Base-by-base conservation (phyloP, 2,329 filamentous ascomycete species). In the Colletotrichum gloeosporioides region DNA sequence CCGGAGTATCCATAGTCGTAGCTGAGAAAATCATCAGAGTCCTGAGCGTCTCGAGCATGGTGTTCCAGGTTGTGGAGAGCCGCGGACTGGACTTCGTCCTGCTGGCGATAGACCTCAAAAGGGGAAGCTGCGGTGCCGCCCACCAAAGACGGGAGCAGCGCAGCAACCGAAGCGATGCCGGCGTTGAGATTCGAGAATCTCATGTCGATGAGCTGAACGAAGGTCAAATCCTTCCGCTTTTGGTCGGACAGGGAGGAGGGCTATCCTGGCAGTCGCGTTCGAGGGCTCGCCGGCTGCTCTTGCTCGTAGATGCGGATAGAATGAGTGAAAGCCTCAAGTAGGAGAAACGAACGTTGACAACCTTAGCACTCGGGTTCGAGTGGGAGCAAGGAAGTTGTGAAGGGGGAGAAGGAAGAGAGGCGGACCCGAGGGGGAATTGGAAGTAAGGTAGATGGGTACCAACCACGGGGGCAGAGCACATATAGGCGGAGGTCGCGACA, bases 161-260 rank as follows among this genome's bases (percentile, higher is more conserved):
- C 39, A 31, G 82, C 73, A 71, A 82, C 83, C 79, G 83, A 85
- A 77, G 83, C 75, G 34, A 86, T 69, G 80, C 82, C 81, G 77
- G 81, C 70, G 77, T 80, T 77, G 69, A 84, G 77, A 79, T 80
- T 80, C 16, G 78, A 82, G 31, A 73, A 80, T 78, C 83, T 86
- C 87, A 89, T 89, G 70, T 8, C 27, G 36, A 59, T 15, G 15
- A 61, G 4, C 7, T 22, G 15, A 29, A 32, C 49, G n/a, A 18
- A 31, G 12, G 8, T 65, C 18, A 53, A 49, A 32, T 18, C 9
- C 4, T 44, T 27, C 6, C 6, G 34, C 10, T 1, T 4, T 5
- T 6, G 7, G 15, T 6, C 9, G 15, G 12, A n/a, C 6, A 16
- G 8, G 25, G 49, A 18, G 7, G 15, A 15, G 13, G 12, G 22